phyloP scores from a whole-genome alignment of 768 basidiomycete genomes.

The Sutorius australiensis region DNA sequence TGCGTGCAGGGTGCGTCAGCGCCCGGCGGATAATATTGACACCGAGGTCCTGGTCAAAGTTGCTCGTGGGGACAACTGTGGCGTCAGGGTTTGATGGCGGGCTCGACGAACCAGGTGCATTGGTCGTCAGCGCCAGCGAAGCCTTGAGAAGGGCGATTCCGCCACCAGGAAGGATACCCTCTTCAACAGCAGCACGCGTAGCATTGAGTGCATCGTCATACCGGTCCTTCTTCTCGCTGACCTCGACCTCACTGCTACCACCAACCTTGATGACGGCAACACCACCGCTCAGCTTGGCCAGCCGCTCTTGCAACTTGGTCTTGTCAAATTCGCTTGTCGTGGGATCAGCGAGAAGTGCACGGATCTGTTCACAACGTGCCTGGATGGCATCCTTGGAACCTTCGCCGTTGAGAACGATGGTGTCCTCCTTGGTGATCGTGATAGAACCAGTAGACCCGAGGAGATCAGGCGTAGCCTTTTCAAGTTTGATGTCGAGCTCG shows the following conservation, averaged over 20 bases:
- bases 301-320: constrained; percentile 92
- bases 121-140: constrained; percentile 61
- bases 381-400: constrained; percentile 88
- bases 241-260: constrained; percentile 90
- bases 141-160: constrained; percentile 92
- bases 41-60: constrained; percentile 98
- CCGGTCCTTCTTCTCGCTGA: constrained; percentile 98
- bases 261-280: constrained; percentile 99
- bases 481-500: constrained; percentile 96
- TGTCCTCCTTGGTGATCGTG: constrained; percentile 97
- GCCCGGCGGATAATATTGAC: constrained; percentile 90
- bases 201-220: constrained; percentile 97
- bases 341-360: constrained; percentile 72
- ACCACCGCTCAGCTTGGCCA: constrained; percentile 94
- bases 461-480: constrained; percentile 55
- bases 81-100: constrained; percentile 53
- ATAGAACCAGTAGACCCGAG: constrained; percentile 35
- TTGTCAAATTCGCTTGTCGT: constrained; percentile 92
- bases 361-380: constrained; percentile 95
- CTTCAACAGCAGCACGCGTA: constrained; percentile 97
- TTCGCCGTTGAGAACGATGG: constrained; percentile 91
- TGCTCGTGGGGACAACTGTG: constrained; percentile 69
- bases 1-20: constrained; percentile 75
- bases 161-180: constrained; percentile 96
- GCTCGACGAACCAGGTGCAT: constrained; percentile 41